Evolutionary conservation across 228 moss, liverwort and hornwort genomes (phyloP).

Genomic region (Sphagnum magellanicum): DNA sequence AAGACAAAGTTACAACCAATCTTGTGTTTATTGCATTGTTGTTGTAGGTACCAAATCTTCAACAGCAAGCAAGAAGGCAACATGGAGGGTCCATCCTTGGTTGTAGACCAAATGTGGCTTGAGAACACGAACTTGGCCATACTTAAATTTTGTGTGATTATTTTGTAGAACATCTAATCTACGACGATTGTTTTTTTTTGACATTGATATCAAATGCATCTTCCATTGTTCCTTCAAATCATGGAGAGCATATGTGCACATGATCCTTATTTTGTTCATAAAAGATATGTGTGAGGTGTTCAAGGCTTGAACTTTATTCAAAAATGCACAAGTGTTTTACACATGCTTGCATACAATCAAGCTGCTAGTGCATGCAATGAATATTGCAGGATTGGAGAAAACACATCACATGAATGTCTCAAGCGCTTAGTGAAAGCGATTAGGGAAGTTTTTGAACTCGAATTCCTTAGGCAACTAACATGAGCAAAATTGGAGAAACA

Average conservation of each 20-base stretch:
- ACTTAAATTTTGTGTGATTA: not conserved
- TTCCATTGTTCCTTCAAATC: not conserved
- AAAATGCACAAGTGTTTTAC: conserved; percentile 31
- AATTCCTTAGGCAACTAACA: conserved; percentile 20
- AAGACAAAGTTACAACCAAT: too few relatives aligned
- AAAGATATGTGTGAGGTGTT: conserved; percentile 10
- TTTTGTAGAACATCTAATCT: not conserved
- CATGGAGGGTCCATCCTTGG: not conserved
- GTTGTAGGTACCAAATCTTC: too few relatives aligned
- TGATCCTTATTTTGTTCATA: conserved; percentile 2
- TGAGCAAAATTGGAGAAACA: conserved; percentile 15
- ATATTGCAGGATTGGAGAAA: conserved; percentile 33
- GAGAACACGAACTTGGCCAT: not conserved
- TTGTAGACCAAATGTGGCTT: not conserved
- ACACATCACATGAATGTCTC: conserved; percentile 33
- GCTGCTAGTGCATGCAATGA: conserved; percentile 27
- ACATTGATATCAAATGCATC: not conserved
- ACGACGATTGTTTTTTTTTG: not conserved
- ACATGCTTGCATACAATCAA: conserved; percentile 34
- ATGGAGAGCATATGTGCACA: not conserved
- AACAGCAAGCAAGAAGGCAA: too few relatives aligned
- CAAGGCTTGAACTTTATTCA: conserved; percentile 26
- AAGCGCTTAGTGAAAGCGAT: conserved; percentile 21
- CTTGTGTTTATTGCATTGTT: too few relatives aligned
- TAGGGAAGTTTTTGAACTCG: conserved; percentile 14